Percentiles rank a stretch among this genome's conserved stretches.
Conservation (phyloP, 2,329 filamentous ascomycete genomes). For the Thelonectria rubi region DNA sequence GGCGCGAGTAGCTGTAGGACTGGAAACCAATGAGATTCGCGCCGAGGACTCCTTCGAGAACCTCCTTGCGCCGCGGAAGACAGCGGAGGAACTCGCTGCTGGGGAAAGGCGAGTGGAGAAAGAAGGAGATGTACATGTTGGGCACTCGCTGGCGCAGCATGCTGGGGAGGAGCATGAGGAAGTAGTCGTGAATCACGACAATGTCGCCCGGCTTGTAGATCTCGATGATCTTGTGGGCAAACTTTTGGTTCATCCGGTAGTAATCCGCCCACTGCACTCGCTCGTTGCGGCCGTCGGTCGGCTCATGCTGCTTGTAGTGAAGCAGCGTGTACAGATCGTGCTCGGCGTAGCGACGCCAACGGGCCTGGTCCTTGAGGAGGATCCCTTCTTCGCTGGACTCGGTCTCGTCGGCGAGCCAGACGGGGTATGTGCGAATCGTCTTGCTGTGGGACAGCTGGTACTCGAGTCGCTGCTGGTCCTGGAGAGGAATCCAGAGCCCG, state of each 20-base stretch:
- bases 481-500: conserved; percentile 74
- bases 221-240: conserved; percentile 87
- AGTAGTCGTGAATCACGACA: conserved; percentile 93
- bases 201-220: conserved; percentile 93
- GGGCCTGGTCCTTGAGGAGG: conserved; percentile 79
- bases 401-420: conserved; percentile 85
- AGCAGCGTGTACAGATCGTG: conserved; percentile 91
- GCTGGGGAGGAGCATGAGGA: conserved; percentile 87
- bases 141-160: conserved; percentile 86
- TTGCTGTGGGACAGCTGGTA: conserved; percentile 76
- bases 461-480: conserved; percentile 79
- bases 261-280: conserved; percentile 91
- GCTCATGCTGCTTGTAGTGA: conserved; percentile 95
- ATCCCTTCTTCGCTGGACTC: conserved; percentile 74
- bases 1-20: conserved; percentile 92
- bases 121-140: conserved; percentile 94
- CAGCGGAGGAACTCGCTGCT: conserved; percentile 96
- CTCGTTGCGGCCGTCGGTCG: conserved; percentile 83
- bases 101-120: conserved; percentile 92
- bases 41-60: conserved; percentile 88
- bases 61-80: conserved; percentile 85
- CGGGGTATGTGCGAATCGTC: conserved; percentile 81
- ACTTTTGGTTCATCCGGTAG: conserved; percentile 90
- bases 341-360: conserved; percentile 92
- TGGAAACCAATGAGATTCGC: conserved; percentile 96